Percentiles rank a stretch among this genome's conserved stretches.
These are phyloP conservation scores for Bathelium albidoporum DNA, from an alignment of 495 filamentous ascomycete genomes.

Conservation along the genomic window DNA sequence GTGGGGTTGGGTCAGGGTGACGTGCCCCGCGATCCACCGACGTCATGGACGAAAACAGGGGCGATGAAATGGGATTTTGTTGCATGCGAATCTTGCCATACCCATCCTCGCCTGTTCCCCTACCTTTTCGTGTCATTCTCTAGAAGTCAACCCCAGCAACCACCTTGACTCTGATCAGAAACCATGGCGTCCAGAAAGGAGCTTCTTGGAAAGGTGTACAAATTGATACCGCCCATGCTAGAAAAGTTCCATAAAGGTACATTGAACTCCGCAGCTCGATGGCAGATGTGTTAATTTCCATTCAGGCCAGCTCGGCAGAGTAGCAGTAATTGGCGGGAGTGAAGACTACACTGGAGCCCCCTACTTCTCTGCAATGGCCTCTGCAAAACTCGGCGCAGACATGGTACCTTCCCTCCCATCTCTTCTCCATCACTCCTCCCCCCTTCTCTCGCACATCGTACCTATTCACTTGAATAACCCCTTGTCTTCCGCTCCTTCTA, in stretches of 20 bases:
- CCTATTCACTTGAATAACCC: too few relatives aligned
- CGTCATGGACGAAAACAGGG: not conserved
- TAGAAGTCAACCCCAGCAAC: not conserved
- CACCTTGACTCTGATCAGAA: constrained; percentile 23
- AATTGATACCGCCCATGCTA: constrained; percentile 88
- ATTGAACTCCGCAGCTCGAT: not conserved
- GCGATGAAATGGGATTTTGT: not conserved
- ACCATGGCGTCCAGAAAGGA: constrained; percentile 55
- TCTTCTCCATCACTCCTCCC: constrained; percentile 3
- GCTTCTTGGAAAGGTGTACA: constrained; percentile 70
- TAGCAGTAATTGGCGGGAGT: constrained; percentile 91
- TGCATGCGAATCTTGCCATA: not conserved
- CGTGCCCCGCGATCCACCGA: constrained; percentile 1
- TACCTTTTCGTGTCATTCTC: not conserved
- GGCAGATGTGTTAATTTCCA: constrained; percentile 9
- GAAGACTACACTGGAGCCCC: constrained; percentile 95
- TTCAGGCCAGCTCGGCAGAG: constrained; percentile 77
- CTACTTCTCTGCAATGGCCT: constrained; percentile 96
- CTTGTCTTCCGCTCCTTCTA: constrained; percentile 28
- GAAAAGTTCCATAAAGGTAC: constrained; percentile 94
- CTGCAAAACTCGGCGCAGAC: constrained; percentile 58
- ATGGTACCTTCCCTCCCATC: constrained; percentile 19
- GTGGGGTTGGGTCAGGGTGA: not conserved
- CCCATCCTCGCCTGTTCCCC: not conserved
- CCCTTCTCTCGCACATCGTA: constrained; percentile 6